Conservation (phyloP, 1,284 basidiomycete species). For the Termitomyces sp. region DNA sequence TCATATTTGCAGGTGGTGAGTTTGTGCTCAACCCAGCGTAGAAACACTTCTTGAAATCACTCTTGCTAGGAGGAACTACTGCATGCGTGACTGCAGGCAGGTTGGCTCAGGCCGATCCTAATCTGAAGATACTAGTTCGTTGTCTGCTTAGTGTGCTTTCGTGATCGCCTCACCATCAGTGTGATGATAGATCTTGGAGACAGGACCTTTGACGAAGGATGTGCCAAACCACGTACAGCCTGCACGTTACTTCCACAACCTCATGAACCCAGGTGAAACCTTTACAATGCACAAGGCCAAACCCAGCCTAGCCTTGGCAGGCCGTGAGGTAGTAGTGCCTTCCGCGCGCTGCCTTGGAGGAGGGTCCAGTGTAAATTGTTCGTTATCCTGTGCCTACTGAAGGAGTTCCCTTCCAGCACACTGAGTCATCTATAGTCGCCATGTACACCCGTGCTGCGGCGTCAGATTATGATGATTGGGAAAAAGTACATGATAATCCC, state of each 20-base stretch:
- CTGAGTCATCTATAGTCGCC: constrained; percentile 30
- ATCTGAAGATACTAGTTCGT: constrained; percentile 36
- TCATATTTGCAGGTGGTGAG: constrained; percentile 46
- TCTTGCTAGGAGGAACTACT: constrained; percentile 38
- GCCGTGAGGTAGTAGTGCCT: constrained; percentile 36
- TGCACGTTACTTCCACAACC: constrained; percentile 37
- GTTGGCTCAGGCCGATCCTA: constrained; percentile 39
- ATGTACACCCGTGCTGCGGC: constrained; percentile 50
- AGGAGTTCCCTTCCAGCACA: not conserved
- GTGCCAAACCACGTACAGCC: constrained; percentile 45
- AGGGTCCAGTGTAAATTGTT: constrained; percentile 57
- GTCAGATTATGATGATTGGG: constrained; percentile 59
- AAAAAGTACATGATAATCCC: constrained; percentile 37
- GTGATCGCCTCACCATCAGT: not conserved
- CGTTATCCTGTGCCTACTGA: constrained; percentile 13
- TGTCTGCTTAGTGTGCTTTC: not conserved
- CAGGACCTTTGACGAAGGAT: constrained; percentile 40
- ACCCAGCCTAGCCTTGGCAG: constrained; percentile 38
- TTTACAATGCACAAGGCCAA: constrained; percentile 38
- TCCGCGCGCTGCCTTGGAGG: constrained; percentile 51
- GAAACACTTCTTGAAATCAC: not conserved
- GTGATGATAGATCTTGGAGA: constrained; percentile 32
- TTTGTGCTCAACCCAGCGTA: not conserved
- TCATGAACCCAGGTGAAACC: constrained; percentile 34
- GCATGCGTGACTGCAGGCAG: constrained; percentile 44